Conservation (phyloP, 495 filamentous ascomycete genomes). For the Penicillium riverlandense region DNA sequence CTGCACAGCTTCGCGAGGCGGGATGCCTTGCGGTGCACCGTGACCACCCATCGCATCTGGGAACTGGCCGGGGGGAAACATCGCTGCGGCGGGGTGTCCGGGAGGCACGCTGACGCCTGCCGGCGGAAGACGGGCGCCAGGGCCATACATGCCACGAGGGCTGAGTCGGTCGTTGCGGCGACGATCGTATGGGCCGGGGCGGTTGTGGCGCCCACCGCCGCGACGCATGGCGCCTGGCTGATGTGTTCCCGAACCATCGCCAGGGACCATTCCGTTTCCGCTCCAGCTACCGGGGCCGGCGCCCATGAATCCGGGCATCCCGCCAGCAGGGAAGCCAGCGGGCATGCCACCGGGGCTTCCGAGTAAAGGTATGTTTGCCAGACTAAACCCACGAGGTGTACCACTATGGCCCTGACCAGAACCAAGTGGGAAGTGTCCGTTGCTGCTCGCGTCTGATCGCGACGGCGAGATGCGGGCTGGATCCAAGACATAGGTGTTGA, state of each 20-base stretch:
- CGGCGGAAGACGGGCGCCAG: constrained; percentile 29
- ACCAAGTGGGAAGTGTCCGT: constrained; percentile 84
- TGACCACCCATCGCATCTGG: constrained; percentile 42
- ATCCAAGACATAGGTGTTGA: constrained; percentile 91
- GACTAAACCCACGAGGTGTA: constrained; percentile 85
- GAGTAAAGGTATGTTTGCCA: constrained; percentile 58
- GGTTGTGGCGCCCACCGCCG: constrained; percentile 42
- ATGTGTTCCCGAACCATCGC: constrained; percentile 36
- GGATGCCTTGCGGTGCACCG: constrained; percentile 61
- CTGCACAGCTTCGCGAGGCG: constrained; percentile 77
- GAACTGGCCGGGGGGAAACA: constrained; percentile 40
- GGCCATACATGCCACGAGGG: constrained; percentile 27
- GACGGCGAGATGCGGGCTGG: constrained; percentile 89
- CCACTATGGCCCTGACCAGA: constrained; percentile 68
- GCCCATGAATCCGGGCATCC: constrained; percentile 49
- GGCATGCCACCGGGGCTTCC: constrained; percentile 22
- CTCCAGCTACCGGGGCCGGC: constrained; percentile 41
- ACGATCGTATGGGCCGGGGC: constrained; percentile 54
- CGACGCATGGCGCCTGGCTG: constrained; percentile 54
- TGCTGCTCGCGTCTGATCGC: constrained; percentile 91
- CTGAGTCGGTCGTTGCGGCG: constrained; percentile 39
- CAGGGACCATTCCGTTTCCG: constrained; percentile 30
- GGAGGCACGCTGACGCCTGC: constrained; percentile 29
- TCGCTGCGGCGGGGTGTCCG: constrained; percentile 35
- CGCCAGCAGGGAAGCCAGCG: constrained; percentile 21